A percentile compares a stretch with the other conserved stretches of the same genome.
Evolutionary conservation across 2,329 filamentous ascomycete genomes (phyloP).

Genomic region (Fusarium sterilihyphosum): DNA sequence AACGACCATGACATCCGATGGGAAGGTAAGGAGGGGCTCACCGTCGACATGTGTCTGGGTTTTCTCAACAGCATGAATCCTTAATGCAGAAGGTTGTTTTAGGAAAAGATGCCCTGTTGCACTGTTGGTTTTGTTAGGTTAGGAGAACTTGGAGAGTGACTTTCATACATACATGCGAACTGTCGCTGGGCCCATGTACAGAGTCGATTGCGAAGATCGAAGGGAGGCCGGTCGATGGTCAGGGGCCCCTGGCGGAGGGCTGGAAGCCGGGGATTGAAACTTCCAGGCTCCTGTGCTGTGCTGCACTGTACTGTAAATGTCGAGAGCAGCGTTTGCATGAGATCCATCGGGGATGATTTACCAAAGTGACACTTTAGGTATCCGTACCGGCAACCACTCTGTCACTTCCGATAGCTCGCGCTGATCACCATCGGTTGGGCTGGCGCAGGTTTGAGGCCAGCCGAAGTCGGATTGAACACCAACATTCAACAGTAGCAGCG

Average conservation of each 20-base stretch:
- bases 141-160: slow-evolving; percentile 10
- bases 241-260: slow-evolving; percentile 3
- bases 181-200: slow-evolving; percentile 12
- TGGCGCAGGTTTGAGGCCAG: slow-evolving; percentile 33
- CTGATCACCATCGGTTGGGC: slow-evolving; percentile 27
- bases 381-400: slow-evolving; percentile 31
- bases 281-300: background rate
- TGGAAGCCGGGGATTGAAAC: slow-evolving; percentile 10
- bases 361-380: slow-evolving; percentile 33
- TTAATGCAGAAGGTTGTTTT: slow-evolving; percentile 2
- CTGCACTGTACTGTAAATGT: background rate
- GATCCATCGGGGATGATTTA: slow-evolving; percentile 35
- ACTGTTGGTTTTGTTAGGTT: slow-evolving; percentile 12
- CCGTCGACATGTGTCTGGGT: background rate
- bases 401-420: slow-evolving; percentile 36
- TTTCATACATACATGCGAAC: background rate
- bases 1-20: background rate
- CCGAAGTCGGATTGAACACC: slow-evolving; percentile 17
- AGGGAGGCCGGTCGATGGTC: slow-evolving; percentile 9
- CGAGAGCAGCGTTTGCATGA: slow-evolving; percentile 33
- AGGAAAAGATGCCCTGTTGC: background rate
- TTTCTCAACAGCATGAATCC: background rate
- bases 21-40: background rate
- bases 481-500: background rate
- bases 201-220: slow-evolving; percentile 41